Conservation (phyloP, 2,329 filamentous ascomycete genomes). For the Claviceps arundinis region DNA sequence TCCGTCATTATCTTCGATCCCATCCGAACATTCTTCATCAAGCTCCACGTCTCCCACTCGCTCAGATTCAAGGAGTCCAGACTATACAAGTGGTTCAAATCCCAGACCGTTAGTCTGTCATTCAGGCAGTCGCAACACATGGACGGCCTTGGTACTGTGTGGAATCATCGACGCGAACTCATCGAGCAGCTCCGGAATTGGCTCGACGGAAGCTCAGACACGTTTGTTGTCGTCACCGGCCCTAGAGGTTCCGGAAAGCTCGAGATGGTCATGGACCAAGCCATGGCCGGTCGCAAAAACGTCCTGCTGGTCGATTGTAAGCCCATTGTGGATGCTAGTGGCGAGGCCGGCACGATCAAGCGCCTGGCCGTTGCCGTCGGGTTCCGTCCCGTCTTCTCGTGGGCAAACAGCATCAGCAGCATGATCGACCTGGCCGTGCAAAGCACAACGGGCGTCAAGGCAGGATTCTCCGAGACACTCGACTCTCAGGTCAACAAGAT, state of each 20-base stretch:
- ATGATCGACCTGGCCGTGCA: slow-evolving; percentile 86
- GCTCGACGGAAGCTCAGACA: slow-evolving; percentile 79
- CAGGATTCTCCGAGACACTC: slow-evolving; percentile 84
- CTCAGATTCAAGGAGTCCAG: slow-evolving; percentile 61
- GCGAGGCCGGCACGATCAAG: slow-evolving; percentile 74
- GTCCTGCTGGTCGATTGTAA: slow-evolving; percentile 87
- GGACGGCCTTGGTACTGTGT: slow-evolving; percentile 64
- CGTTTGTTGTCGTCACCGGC: slow-evolving; percentile 87
- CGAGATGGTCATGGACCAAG: slow-evolving; percentile 76
- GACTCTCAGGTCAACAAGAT: slow-evolving; percentile 86
- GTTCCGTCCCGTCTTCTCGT: slow-evolving; percentile 87
- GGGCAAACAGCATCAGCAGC: slow-evolving; percentile 90
- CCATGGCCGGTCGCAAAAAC: slow-evolving; percentile 60
- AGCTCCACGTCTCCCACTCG: slow-evolving; percentile 67
- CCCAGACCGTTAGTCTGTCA: slow-evolving; percentile 46
- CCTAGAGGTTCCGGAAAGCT: slow-evolving; percentile 84
- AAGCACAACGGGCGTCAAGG: slow-evolving; percentile 85
- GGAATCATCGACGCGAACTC: slow-evolving; percentile 71
- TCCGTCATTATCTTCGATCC: slow-evolving; percentile 90
- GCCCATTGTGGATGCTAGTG: slow-evolving; percentile 77
- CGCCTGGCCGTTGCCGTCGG: slow-evolving; percentile 73
- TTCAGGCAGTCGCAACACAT: slow-evolving; percentile 48
- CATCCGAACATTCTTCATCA: slow-evolving; percentile 86
- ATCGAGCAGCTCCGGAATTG: slow-evolving; percentile 75
- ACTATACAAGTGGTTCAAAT: slow-evolving; percentile 68